Percentiles rank a stretch among this genome's conserved stretches.
Conservation (phyloP, 768 basidiomycete species). For the Cystobasidiopsis lactophilus region DNA sequence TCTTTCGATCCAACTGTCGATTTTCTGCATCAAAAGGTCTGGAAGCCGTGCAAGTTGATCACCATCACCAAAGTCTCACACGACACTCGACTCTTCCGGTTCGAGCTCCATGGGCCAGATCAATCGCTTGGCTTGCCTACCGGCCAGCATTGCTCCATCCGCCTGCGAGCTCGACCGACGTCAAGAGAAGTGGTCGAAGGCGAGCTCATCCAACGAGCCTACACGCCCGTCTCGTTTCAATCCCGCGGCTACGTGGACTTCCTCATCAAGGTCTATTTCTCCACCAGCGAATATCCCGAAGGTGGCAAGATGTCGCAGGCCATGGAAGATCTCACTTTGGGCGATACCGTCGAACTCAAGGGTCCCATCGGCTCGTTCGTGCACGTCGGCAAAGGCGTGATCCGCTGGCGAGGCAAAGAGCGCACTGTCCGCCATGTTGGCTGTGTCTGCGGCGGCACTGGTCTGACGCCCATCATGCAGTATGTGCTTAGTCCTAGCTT, state of each 20-base stretch:
- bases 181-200: constrained; percentile 17
- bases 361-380: constrained; percentile 39
- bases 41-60: constrained; percentile 32
- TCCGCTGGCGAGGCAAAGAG: constrained; percentile 26
- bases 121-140: constrained; percentile 35
- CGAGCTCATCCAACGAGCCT: constrained; percentile 33
- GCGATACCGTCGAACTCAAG: constrained; percentile 36
- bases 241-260: constrained; percentile 3
- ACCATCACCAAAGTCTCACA: constrained; percentile 29
- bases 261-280: constrained; percentile 14
- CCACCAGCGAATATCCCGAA: constrained; percentile 14
- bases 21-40: constrained; percentile 32
- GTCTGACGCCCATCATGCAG: constrained; percentile 41
- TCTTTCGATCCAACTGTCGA: constrained; percentile 8
- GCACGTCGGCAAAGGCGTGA: constrained; percentile 31
- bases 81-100: constrained; percentile 34
- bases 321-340: constrained; percentile 31
- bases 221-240: not conserved
- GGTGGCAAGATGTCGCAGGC: constrained; percentile 38
- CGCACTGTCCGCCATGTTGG: constrained; percentile 29
- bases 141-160: constrained; percentile 23
- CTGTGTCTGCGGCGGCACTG: constrained; percentile 39
- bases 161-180: constrained; percentile 27
- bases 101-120: constrained; percentile 28
- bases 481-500: too few species aligned